phyloP scores from a whole-genome alignment of 352 stramenopile species.

The Globisporangium barbulae region DNA sequence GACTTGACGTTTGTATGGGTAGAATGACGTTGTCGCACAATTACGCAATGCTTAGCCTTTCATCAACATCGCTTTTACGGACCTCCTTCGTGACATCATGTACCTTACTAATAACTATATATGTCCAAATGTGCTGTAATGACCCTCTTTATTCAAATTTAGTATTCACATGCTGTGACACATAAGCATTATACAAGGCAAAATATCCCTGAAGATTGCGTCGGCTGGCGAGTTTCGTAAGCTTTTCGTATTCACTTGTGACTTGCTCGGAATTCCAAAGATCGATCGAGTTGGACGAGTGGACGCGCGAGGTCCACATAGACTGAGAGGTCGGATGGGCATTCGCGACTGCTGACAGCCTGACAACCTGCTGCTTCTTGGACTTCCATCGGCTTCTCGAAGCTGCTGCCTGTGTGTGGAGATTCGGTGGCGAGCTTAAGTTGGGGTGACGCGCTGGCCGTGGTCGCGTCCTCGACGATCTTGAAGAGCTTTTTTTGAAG shows the following conservation, averaged over 20 bases:
- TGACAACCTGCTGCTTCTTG: too few species aligned
- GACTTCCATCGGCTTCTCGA: constrained; percentile 4
- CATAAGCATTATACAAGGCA: background rate
- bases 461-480: too few species aligned
- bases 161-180: too few species aligned
- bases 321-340: too few species aligned
- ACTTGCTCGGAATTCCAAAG: constrained; percentile 2
- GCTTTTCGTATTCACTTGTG: background rate
- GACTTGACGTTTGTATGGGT: constrained; percentile 1
- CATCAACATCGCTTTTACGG: too few species aligned
- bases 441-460: too few species aligned
- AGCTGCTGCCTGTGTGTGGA: background rate
- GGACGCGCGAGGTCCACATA: background rate
- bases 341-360: too few species aligned
- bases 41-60: constrained; percentile 2
- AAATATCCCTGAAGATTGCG: constrained; percentile 1
- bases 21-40: background rate
- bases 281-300: background rate
- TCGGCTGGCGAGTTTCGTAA: background rate
- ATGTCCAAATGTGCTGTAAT: too few species aligned
- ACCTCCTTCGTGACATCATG: too few species aligned
- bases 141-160: too few species aligned
- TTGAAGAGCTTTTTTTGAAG: too few species aligned
- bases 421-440: too few species aligned
- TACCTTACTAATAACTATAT: background rate